Base-by-base conservation (phyloP, 768 basidiomycete genomes). In the Hygrophorus pudorinus region DNA sequence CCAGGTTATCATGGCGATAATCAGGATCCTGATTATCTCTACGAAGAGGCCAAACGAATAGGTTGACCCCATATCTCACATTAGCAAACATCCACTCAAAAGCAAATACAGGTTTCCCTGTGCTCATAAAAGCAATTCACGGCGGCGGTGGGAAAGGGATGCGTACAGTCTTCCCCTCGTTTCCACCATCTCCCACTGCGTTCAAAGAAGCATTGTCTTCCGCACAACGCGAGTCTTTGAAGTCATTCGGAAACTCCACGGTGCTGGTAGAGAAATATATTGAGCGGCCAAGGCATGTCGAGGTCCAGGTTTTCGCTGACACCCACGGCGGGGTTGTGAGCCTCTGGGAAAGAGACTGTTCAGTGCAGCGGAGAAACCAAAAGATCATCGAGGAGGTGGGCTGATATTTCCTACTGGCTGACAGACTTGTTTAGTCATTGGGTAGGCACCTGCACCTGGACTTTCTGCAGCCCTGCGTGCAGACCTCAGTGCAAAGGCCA, bases 71-170 rank as follows among this genome's bases (percentile, higher is more conserved):
- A 14, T 48, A 47, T 42, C 34, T 29, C 30, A 11, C 34, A 12
- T 17, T n/a, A 14, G 14, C 7, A 29, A 16, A n/a, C 36, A 16
- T 9, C 10, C 17, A 10, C 39, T 21, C 29, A 35, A 13, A 6
- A 11, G n/a, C 27, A 20, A 20, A n/a, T 18, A 20, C 31, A 83
- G 84, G 85, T 9, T 94, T 87, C 56, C 92, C 92, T 20, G 85
- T 94, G 2, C 68, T 97, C 21, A 96, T 97, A 63, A 97, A 97
- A 58, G 93, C 92, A n/a, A 83, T 92, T 37, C 85, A 93, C 51
- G 92, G 93, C 18, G 93, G 92, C 13, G 92, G 92, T 5, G 93
- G 92, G 1, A 96, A 96, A 59, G 92, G 92, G 34, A 96, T 96
- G 91, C 81, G 90, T 34, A 79, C 78, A 8, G 88, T 90, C 2